Percentiles rank a stretch among this genome's conserved stretches.
phyloP scores from a whole-genome alignment of 805 yeast genomes.

The Ogataea saltuana region DNA sequence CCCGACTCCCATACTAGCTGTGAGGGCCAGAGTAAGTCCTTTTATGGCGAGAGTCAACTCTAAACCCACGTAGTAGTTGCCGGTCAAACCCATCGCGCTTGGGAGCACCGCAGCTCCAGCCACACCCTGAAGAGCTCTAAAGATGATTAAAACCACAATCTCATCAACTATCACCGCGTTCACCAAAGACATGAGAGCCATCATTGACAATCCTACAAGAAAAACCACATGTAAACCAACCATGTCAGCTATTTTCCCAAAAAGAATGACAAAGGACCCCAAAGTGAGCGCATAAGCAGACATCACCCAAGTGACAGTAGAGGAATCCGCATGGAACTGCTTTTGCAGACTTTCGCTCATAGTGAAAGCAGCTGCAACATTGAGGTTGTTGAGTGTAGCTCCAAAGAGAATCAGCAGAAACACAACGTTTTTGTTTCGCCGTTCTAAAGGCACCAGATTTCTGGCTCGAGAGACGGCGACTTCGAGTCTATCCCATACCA shows the following conservation, averaged over 20 bases:
- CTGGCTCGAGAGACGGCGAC: background rate
- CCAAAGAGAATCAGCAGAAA: conserved; percentile 18
- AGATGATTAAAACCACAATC: conserved; percentile 39
- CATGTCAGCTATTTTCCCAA: conserved; percentile 40
- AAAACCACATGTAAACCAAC: conserved; percentile 8
- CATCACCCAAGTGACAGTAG: conserved; percentile 43
- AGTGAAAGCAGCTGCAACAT: conserved; percentile 30
- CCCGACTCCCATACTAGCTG: conserved; percentile 38
- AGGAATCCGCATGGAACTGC: conserved; percentile 39
- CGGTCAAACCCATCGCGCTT: conserved; percentile 24
- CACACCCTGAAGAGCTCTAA: conserved; percentile 48
- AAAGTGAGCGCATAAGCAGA: conserved; percentile 46
- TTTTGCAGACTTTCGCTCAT: conserved; percentile 32
- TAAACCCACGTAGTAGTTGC: conserved; percentile 25
- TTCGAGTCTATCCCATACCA: background rate
- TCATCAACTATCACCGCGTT: conserved; percentile 39
- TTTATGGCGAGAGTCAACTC: conserved; percentile 17
- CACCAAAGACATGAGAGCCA: conserved; percentile 33
- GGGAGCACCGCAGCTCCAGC: conserved; percentile 46
- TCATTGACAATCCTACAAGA: conserved; percentile 7
- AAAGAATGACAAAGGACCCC: conserved; percentile 44
- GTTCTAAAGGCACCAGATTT: conserved; percentile 8
- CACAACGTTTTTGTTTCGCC: conserved; percentile 8
- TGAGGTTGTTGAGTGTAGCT: conserved; percentile 29
- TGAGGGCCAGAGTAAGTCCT: conserved; percentile 20